A percentile compares a stretch with the other conserved stretches of the same genome.
phyloP scores from a whole-genome alignment of 177 flowering plant genomes.

The Vitis hybrid region DNA sequence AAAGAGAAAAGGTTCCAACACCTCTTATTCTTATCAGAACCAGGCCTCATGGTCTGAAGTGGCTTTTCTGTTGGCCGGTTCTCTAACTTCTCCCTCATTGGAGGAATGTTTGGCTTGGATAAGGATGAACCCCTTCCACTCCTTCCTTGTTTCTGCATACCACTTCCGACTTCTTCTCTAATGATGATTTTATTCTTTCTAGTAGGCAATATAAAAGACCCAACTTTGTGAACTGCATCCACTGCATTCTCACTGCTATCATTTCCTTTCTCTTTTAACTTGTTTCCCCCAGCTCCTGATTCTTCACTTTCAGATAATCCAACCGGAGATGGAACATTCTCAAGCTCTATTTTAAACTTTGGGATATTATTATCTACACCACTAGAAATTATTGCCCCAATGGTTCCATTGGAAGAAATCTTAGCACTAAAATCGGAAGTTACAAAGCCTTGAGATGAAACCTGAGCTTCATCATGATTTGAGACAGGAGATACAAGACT shows the following conservation, averaged over 20 bases:
- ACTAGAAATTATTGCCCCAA: conserved; percentile 35
- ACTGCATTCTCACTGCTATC: conserved; percentile 20
- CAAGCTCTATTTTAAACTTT: conserved; percentile 53
- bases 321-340: conserved; percentile 52
- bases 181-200: conserved; percentile 39
- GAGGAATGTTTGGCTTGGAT: conserved; percentile 31
- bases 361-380: conserved; percentile 30
- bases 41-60: conserved; percentile 26
- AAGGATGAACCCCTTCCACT: conserved; percentile 38
- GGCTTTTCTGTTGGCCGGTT: conserved; percentile 31
- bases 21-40: conserved; percentile 54
- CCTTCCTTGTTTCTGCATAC: conserved; percentile 49
- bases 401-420: conserved; percentile 32
- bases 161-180: conserved; percentile 42
- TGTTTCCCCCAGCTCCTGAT: conserved; percentile 68
- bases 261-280: conserved; percentile 39
- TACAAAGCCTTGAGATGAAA: conserved; percentile 47
- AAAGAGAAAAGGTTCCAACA: conserved; percentile 10
- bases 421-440: conserved; percentile 55
- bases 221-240: conserved; percentile 25
- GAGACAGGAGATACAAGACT: conserved; percentile 71
- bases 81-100: conserved; percentile 36
- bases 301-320: conserved; percentile 84
- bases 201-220: conserved; percentile 17
- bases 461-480: conserved; percentile 51